A percentile compares a stretch with the other conserved stretches of the same genome.
Conservation (phyloP, 805 yeast species). For the Spencermartinsiella europaea region DNA sequence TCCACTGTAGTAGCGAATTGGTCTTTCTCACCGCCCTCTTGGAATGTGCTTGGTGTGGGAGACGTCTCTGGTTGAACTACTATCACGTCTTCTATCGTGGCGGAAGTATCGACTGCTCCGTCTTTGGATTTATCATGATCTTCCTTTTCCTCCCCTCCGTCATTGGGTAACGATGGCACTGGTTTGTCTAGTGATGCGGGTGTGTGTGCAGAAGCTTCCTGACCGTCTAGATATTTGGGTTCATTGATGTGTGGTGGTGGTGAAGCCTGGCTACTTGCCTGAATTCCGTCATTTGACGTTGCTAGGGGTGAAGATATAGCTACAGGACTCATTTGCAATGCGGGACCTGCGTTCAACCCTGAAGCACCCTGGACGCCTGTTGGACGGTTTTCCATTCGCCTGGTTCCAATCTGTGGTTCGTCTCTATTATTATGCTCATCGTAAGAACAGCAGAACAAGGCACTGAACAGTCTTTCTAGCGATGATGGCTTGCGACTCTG, state of each 20-base stretch:
- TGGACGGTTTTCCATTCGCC: too few relatives aligned
- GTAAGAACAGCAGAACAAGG: neutral
- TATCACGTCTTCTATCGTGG: neutral
- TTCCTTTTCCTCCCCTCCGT: neutral
- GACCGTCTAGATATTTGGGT: neutral
- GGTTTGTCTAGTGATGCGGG: conserved; percentile 12
- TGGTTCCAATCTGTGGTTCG: too few relatives aligned
- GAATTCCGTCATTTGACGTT: too few relatives aligned
- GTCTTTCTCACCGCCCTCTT: neutral
- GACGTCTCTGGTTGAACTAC: neutral
- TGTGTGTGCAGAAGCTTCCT: neutral
- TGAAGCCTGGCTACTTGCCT: too few relatives aligned
- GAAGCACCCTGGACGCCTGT: neutral
- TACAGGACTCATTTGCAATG: too few relatives aligned
- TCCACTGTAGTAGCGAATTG: neutral
- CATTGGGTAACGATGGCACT: conserved; percentile 11
- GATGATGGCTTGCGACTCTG: neutral
- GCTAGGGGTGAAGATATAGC: too few relatives aligned
- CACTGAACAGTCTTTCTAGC: neutral
- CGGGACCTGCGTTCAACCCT: too few relatives aligned
- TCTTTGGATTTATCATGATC: neutral
- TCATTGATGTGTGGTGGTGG: too few relatives aligned
- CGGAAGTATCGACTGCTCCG: too few relatives aligned
- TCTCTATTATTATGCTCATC: neutral
- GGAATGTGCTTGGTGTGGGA: neutral